Percentiles rank a stretch among this genome's conserved stretches.
Evolutionary conservation across 257 asterid species (phyloP).

Genomic region (Solanum ossicruentum): DNA sequence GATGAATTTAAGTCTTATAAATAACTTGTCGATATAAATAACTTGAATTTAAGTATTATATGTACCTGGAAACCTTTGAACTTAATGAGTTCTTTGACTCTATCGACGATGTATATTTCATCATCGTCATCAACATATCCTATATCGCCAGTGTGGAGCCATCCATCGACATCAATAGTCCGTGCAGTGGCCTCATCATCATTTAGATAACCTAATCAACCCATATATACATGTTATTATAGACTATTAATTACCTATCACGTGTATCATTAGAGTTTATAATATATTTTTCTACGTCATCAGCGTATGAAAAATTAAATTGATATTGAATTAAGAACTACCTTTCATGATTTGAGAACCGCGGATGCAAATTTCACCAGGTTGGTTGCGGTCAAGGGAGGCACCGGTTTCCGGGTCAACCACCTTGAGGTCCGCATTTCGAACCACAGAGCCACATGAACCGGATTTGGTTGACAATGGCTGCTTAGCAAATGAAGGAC

Average conservation of each 20-base stretch:
- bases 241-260: neutral
- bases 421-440: conserved; percentile 84
- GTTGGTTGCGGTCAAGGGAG: conserved; percentile 60
- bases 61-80: conserved; percentile 77
- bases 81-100: conserved; percentile 80
- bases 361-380: conserved; percentile 78
- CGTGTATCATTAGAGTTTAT: neutral
- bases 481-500: conserved; percentile 53
- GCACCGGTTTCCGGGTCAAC: conserved; percentile 72
- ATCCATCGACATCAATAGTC: conserved; percentile 80
- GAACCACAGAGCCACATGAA: conserved; percentile 79
- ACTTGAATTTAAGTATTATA: too few relatives aligned
- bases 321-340: neutral
- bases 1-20: neutral
- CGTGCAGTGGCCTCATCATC: conserved; percentile 75
- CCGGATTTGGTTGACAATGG: conserved; percentile 66
- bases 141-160: conserved; percentile 90
- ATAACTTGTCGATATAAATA: neutral
- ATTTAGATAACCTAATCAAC: conserved; percentile 43
- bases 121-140: conserved; percentile 34
- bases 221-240: neutral
- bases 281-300: neutral
- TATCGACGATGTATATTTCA: conserved; percentile 48
- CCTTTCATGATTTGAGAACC: conserved; percentile 19
- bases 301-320: neutral